A percentile compares a stretch with the other conserved stretches of the same genome.
Evolutionary conservation across 371 early-diverging fungal species (phyloP).

Genomic region (Actinomortierella ambigua): DNA sequence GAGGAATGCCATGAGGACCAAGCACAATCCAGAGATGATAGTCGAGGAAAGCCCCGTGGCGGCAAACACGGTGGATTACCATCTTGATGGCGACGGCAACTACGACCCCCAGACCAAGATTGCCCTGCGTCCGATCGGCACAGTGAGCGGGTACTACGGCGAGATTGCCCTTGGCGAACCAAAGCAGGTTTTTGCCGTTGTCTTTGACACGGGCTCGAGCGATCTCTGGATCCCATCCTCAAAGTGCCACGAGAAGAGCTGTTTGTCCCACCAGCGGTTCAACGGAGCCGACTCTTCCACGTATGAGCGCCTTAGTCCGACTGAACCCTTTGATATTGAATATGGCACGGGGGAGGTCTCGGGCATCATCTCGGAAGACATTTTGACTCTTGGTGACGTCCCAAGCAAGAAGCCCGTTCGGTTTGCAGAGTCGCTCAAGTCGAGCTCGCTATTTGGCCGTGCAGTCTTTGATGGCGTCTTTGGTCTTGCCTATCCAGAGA

Average conservation of each 20-base stretch:
- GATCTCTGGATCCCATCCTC: conserved; percentile 64
- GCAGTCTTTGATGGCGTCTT: conserved; percentile 72
- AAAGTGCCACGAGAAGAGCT: conserved; percentile 51
- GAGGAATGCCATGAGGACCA: neutral
- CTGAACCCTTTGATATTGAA: conserved; percentile 53
- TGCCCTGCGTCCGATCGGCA: conserved; percentile 24
- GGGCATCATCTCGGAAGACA: conserved; percentile 56
- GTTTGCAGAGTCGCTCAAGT: conserved; percentile 58
- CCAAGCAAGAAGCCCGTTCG: conserved; percentile 44
- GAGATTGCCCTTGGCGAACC: conserved; percentile 63
- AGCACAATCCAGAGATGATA: neutral
- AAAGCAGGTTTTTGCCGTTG: conserved; percentile 58
- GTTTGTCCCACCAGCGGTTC: conserved; percentile 51
- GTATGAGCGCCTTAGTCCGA: conserved; percentile 40
- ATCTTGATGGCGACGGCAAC: neutral
- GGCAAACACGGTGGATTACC: neutral
- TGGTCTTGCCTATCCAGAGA: conserved; percentile 66
- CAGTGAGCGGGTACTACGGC: conserved; percentile 55
- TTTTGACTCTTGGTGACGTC: conserved; percentile 54
- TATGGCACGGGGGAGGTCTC: conserved; percentile 71
- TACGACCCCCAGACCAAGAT: conserved; percentile 27
- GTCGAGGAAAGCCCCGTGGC: neutral
- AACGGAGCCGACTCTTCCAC: conserved; percentile 47
- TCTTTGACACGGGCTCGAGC: conserved; percentile 73
- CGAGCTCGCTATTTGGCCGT: conserved; percentile 61